Evolutionary conservation across 371 early-diverging fungal species (phyloP), one percentile per base, ranked within the genome.

Genomic region (Actinomortierella ambigua): DNA sequence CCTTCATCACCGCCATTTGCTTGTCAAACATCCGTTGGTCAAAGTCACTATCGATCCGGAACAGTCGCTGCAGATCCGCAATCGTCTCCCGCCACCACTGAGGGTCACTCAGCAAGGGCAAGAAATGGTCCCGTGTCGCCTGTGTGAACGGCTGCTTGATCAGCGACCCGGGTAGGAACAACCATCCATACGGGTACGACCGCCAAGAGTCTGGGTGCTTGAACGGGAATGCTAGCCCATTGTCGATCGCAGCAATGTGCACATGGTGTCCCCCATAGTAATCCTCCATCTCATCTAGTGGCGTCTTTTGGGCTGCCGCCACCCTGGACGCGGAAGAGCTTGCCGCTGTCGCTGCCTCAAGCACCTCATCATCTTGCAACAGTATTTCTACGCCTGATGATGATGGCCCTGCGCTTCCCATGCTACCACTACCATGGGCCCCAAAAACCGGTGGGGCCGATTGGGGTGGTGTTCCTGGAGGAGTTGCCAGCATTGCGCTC

Each of bases 161-260:
- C 42, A 86, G 69, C 7, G 76, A 65, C 3, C 68, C 80, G 3
- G 94, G 92, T 34, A 96, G 82, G 54, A 81, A 83, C 13, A 89
- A 67, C 96, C 95, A 95, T 7, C 92, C 95, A 77, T 89, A 93
- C 3, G 96, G 96, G 61, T 95, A 96, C 0, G 92, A 90, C 8
- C 94, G 81, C 89, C 90, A 91, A 51, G 88, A 80, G 76, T 96
- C 93, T 0, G 96, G 96, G 68, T 96, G 96, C 65, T 96, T 94
- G 69, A 86, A 93, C 0, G 96, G 96, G 58, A 96, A 96, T 0
- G 95, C 93, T 13, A 96, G 82, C 2, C 96, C 96, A 68, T 96
- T 93, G 75, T 96, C 96, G 48, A 96, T 96, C 22, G 93, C 95
- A 0, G 93, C 93, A 17, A 95, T 77, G 55, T 86, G 85, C 17